Conservation (phyloP, 306 rosid species). For the Lagenaria siceraria region DNA sequence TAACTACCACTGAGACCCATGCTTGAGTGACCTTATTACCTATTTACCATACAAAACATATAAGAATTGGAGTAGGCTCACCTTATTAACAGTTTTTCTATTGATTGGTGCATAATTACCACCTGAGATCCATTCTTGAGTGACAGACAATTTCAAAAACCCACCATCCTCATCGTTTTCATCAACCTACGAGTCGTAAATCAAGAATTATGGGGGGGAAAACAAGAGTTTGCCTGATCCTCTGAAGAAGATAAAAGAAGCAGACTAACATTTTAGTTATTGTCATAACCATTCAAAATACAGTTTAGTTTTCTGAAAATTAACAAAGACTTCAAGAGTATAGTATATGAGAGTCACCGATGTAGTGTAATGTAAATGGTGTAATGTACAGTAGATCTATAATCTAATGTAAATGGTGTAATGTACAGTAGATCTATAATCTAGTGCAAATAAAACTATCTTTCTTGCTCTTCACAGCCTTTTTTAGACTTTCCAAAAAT, state of each 20-base stretch:
- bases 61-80: constrained; percentile 8
- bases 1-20: background rate
- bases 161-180: constrained; percentile 33
- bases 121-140: constrained; percentile 67
- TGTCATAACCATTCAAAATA: background rate
- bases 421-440: background rate
- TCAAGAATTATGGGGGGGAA: background rate
- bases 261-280: background rate
- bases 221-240: background rate
- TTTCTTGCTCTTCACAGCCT: background rate
- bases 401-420: background rate
- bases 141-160: constrained; percentile 57
- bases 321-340: background rate
- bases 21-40: too few species aligned
- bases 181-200: constrained; percentile 27
- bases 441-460: background rate
- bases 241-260: background rate
- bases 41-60: background rate
- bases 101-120: constrained; percentile 53
- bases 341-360: background rate
- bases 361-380: background rate
- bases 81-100: constrained; percentile 56
- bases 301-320: background rate
- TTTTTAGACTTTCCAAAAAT: background rate
- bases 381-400: background rate